Conservation (phyloP, 352 stramenopile genomes). For the Pythium utonaiense region DNA sequence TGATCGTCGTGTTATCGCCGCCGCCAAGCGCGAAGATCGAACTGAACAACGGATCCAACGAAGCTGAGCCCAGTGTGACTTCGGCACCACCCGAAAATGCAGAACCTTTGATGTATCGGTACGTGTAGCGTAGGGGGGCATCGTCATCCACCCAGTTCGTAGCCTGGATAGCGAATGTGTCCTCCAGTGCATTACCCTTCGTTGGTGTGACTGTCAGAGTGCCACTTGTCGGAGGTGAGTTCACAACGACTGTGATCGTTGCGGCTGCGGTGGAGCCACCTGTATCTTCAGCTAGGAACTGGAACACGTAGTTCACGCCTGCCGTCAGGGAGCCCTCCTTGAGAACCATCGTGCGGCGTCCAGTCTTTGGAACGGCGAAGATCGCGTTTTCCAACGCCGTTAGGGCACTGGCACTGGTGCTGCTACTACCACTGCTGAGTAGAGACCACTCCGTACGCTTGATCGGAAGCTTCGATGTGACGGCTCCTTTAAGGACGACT, state of each 20-base stretch:
- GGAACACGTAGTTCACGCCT: constrained; percentile 45
- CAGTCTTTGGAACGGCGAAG: constrained; percentile 37
- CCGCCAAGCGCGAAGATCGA: constrained; percentile 53
- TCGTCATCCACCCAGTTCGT: constrained; percentile 70
- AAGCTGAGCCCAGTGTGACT: constrained; percentile 48
- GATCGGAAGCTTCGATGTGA: constrained; percentile 43
- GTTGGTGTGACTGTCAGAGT: constrained; percentile 36
- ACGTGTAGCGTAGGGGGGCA: constrained; percentile 61
- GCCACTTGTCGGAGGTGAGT: constrained; percentile 51
- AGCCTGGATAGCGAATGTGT: constrained; percentile 44
- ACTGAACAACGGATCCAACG: constrained; percentile 44
- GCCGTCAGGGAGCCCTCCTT: constrained; percentile 38
- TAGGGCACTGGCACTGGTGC: constrained; percentile 4
- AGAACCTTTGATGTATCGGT: constrained; percentile 64
- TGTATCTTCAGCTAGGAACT: constrained; percentile 44
- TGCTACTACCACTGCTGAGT: constrained; percentile 20
- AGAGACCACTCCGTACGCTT: constrained; percentile 46
- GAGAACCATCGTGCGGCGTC: constrained; percentile 48
- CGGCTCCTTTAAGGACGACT: constrained; percentile 45
- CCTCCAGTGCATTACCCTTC: constrained; percentile 45
- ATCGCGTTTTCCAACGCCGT: constrained; percentile 24
- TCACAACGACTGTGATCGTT: constrained; percentile 42
- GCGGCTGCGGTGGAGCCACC: constrained; percentile 35
- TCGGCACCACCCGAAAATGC: constrained; percentile 44
- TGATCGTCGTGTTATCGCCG: constrained; percentile 57